Base-by-base conservation (phyloP, 306 rosid species). In the Betula pendula region DNA sequence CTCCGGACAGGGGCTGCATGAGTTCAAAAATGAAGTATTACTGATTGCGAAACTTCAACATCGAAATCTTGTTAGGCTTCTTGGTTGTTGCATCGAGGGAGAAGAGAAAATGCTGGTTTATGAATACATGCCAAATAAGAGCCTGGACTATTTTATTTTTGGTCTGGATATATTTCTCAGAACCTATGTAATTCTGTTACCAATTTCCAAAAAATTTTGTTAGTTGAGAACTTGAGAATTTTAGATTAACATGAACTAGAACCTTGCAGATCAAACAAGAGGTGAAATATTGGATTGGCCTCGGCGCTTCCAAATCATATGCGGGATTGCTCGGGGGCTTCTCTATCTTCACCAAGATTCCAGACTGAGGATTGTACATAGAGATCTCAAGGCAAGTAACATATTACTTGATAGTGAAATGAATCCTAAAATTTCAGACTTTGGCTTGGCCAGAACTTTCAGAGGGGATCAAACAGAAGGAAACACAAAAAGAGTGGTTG, bases 1-100 rank as follows among this genome's bases (percentile, higher is more conserved):
- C 8, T 87, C 90, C 0, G 87, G 89, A 50, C 97, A 92, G 84
- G 93, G 93, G 31, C 51, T 83, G 0, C 48, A 83, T 0, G 92
- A 90, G 77, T 89, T 89, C 83, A 83, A 79, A 74, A 89, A 89
- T 51, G 94, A 91, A 88, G 88, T 89, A 11, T 49, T 11, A 51
- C 77, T 84, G 58, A 86, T 91, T 10, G 88, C 89, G 4, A 86
- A 91, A 27, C 97, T 91, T 80, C 92, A 89, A 68, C 96, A 91
- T 38, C 80, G 91, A 68, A 89, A 91, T 79, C 89, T 91, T 3
- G 96, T 91, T 24, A 88, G 79, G 49, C 87, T 91, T 48, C 74
- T 88, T 52, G 96, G 93, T 0, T 91, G 85, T 29, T 89, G 91
- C 84, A 70, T 87, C 75, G 79, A 91, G 6, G 68, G 59, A 16